Conservation (phyloP, 345 rosid genomes). For the Eucalyptus polyanthemos region DNA sequence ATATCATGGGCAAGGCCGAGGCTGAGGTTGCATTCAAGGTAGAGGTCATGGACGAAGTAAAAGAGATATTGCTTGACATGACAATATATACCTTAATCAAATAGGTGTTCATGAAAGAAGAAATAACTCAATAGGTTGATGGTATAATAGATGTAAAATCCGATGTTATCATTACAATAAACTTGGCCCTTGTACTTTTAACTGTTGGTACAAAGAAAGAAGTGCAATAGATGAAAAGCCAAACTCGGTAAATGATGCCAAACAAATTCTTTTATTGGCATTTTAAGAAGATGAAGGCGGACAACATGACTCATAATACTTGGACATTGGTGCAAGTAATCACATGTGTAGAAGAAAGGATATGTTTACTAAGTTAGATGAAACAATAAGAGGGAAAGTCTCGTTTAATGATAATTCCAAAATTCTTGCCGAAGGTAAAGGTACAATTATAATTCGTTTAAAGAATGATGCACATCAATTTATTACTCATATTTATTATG, state of each 20-base stretch:
- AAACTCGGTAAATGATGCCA: background rate
- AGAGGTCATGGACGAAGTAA: background rate
- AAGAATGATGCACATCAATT: too few species aligned
- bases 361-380: too few species aligned
- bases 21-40: background rate
- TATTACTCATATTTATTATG: too few species aligned
- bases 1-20: background rate
- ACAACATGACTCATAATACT: too few species aligned
- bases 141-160: background rate
- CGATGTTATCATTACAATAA: background rate
- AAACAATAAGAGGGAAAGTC: too few species aligned
- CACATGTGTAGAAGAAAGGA: too few species aligned
- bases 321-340: too few species aligned
- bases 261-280: background rate
- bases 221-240: background rate
- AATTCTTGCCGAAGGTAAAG: too few species aligned
- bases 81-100: background rate
- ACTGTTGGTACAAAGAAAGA: background rate
- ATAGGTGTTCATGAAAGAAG: background rate
- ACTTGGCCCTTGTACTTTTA: background rate
- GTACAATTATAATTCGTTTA: too few species aligned
- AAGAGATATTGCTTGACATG: background rate
- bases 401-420: too few species aligned
- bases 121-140: background rate
- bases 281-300: background rate